These are phyloP conservation scores for Fusarium mangiferae DNA, from an alignment of 2,329 filamentous ascomycete genomes.

Conservation along the genomic window DNA sequence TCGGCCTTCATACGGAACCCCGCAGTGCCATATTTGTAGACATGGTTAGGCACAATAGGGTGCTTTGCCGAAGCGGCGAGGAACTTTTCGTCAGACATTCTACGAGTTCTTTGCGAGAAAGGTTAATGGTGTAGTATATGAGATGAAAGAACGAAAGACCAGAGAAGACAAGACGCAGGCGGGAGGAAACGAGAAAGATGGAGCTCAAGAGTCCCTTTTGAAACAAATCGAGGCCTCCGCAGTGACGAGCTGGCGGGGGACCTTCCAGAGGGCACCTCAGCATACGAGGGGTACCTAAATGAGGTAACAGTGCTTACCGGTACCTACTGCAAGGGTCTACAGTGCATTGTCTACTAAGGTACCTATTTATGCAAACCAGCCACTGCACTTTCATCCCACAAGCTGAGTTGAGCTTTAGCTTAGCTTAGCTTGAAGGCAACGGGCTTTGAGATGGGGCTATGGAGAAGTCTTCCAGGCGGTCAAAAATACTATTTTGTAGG, in stretches of 20 bases:
- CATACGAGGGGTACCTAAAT: constrained; percentile 17
- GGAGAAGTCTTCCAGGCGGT: constrained; percentile 3
- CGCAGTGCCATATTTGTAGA: constrained; percentile 74
- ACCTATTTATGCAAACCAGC: constrained; percentile 3
- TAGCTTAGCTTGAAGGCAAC: not conserved
- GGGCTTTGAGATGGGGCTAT: not conserved
- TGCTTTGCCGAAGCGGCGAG: constrained; percentile 71
- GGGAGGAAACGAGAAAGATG: constrained; percentile 35
- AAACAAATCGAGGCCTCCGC: constrained; percentile 36
- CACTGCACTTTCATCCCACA: not conserved
- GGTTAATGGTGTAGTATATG: constrained; percentile 3
- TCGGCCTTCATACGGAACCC: constrained; percentile 78
- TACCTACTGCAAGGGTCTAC: constrained; percentile 15
- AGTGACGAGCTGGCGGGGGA: constrained; percentile 30
- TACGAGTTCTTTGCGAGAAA: constrained; percentile 12
- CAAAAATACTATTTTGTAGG: constrained; percentile 18
- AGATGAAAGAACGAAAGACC: constrained; percentile 11
- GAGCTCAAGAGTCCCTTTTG: constrained; percentile 37
- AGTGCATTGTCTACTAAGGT: not conserved
- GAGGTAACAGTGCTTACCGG: constrained; percentile 11
- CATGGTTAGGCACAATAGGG: constrained; percentile 64
- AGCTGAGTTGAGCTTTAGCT: not conserved
- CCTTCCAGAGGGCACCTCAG: constrained; percentile 4
- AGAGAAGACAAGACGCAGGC: constrained; percentile 11
- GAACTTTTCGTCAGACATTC: constrained; percentile 65